A percentile compares a stretch with the other conserved stretches of the same genome.
These are phyloP conservation scores for Apiotrichum sp. DNA, from an alignment of 1,284 basidiomycete genomes.

Conservation along the genomic window DNA sequence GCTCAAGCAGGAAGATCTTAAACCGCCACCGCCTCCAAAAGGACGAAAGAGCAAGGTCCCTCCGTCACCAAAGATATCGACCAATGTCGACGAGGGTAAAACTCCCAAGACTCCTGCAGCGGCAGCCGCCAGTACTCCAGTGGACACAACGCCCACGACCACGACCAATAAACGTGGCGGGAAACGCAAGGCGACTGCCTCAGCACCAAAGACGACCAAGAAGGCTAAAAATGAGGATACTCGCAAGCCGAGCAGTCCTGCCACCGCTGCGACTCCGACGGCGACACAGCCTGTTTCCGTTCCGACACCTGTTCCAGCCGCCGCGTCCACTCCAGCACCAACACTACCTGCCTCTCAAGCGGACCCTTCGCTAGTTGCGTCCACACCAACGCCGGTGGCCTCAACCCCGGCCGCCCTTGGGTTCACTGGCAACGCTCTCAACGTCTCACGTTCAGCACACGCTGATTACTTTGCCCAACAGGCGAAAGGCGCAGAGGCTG, in stretches of 20 bases:
- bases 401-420: constrained; percentile 8
- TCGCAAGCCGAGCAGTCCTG: background rate
- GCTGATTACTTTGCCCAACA: constrained; percentile 20
- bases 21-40: constrained; percentile 15
- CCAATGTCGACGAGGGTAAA: background rate
- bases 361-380: background rate
- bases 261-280: constrained; percentile 1
- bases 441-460: constrained; percentile 11
- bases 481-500: constrained; percentile 12
- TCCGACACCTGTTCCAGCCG: background rate
- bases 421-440: constrained; percentile 12
- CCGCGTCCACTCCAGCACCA: background rate
- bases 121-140: background rate
- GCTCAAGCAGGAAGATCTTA: constrained; percentile 20
- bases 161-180: background rate
- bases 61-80: background rate
- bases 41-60: constrained; percentile 6
- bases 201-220: constrained; percentile 12
- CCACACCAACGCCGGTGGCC: constrained; percentile 4
- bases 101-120: constrained; percentile 2
- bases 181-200: constrained; percentile 16
- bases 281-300: background rate
- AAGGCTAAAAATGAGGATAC: constrained; percentile 12
- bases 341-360: constrained; percentile 1
- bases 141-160: background rate